Evolutionary conservation across 2,329 filamentous ascomycete species (phyloP).

Genomic region (Colletotrichum sp.): DNA sequence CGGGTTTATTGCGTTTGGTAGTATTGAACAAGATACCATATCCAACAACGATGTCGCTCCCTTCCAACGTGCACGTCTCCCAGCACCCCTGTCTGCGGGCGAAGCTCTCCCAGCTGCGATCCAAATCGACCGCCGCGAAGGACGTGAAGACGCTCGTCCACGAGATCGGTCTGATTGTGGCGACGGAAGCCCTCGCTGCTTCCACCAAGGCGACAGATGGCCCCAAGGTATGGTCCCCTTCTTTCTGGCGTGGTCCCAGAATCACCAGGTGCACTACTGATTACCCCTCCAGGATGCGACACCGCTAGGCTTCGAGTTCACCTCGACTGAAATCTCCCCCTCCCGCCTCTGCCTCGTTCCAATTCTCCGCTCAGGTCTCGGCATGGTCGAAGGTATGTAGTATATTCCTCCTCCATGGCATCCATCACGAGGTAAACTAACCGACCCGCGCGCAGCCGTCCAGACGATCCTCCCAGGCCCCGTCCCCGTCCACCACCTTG

Average conservation of each 20-base stretch:
- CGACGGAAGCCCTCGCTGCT: constrained; percentile 77
- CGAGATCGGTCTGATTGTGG: constrained; percentile 84
- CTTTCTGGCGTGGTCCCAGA: not conserved
- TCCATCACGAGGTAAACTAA: not conserved
- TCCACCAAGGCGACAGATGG: constrained; percentile 62
- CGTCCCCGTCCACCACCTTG: constrained; percentile 89
- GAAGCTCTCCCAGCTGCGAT: constrained; percentile 90
- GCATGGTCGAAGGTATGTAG: constrained; percentile 80
- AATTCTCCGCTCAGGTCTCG: constrained; percentile 89
- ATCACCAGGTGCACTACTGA: not conserved
- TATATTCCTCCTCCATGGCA: not conserved
- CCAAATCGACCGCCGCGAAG: constrained; percentile 68
- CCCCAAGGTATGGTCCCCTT: constrained; percentile 59
- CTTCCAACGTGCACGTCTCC: constrained; percentile 76
- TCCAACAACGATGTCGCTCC: constrained; percentile 45
- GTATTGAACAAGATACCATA: not conserved
- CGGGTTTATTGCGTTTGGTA: not conserved
- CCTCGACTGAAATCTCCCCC: constrained; percentile 67
- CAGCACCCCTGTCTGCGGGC: constrained; percentile 83
- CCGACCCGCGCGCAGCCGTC: constrained; percentile 57
- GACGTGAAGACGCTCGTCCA: constrained; percentile 85
- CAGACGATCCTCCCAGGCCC: constrained; percentile 81
- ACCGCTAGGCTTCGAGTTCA: constrained; percentile 79
- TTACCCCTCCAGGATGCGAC: constrained; percentile 67
- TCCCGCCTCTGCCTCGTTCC: constrained; percentile 81